phyloP scores from a whole-genome alignment of 352 stramenopile genomes.

The Globisporangium sylvaticum region DNA sequence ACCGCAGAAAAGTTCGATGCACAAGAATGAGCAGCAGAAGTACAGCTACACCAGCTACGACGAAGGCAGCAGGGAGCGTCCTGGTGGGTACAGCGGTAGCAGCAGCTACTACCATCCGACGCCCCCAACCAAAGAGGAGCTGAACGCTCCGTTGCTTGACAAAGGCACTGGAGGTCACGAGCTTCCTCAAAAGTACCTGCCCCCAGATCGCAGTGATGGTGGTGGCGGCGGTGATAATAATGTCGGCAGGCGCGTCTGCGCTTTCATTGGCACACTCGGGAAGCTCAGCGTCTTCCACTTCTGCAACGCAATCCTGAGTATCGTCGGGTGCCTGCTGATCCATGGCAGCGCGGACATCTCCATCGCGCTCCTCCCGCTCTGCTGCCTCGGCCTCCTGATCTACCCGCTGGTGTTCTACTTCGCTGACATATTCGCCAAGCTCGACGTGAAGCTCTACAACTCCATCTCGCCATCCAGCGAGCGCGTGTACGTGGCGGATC shows the following conservation, averaged over 20 bases:
- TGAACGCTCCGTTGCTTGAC: neutral
- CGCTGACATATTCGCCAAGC: constrained; percentile 44
- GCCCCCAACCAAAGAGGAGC: neutral
- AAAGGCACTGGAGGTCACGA: neutral
- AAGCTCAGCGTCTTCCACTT: constrained; percentile 59
- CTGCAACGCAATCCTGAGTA: constrained; percentile 47
- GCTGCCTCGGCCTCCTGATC: constrained; percentile 46
- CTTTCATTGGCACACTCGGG: constrained; percentile 4
- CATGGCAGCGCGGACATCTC: constrained; percentile 28
- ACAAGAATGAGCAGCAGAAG: neutral
- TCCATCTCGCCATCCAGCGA: constrained; percentile 48
- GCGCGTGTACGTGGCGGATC: constrained; percentile 40
- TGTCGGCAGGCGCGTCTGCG: constrained; percentile 17
- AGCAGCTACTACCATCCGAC: neutral
- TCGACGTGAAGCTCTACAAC: constrained; percentile 63
- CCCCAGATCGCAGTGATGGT: constrained; percentile 13
- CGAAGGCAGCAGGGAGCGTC: neutral
- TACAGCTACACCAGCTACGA: neutral
- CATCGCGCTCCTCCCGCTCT: constrained; percentile 44
- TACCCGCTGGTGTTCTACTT: constrained; percentile 52
- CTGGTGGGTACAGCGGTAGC: neutral
- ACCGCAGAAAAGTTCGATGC: neutral
- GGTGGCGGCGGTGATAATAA: neutral
- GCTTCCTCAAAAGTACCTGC: constrained; percentile 17
- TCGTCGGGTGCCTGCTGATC: constrained; percentile 35